Percentiles rank a stretch among this genome's conserved stretches.
phyloP scores from a whole-genome alignment of 495 filamentous ascomycete species.

The Talaromyces ruber region DNA sequence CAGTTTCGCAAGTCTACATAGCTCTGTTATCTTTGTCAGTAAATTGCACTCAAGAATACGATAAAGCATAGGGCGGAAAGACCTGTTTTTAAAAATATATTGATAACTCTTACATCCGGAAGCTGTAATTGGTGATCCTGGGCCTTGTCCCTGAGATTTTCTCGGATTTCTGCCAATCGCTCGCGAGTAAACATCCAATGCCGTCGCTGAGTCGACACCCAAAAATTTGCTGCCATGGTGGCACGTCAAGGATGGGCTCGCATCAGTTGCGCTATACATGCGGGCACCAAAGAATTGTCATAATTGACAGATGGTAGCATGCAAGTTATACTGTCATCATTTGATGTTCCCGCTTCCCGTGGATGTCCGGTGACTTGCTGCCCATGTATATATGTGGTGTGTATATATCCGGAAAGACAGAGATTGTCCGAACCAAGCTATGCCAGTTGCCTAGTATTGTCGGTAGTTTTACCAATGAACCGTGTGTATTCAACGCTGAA shows the following conservation, averaged over 20 bases:
- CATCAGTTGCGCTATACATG: not conserved
- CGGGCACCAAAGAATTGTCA: not conserved
- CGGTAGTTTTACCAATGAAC: not conserved
- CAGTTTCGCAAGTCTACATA: constrained; percentile 72
- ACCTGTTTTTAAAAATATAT: constrained; percentile 71
- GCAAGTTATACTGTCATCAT: not conserved
- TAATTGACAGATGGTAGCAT: not conserved
- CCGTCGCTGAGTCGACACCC: constrained; percentile 84
- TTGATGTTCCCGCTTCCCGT: not conserved
- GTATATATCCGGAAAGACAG: not conserved
- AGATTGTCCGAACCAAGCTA: not conserved
- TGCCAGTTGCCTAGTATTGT: not conserved
- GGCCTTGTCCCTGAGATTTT: constrained; percentile 65
- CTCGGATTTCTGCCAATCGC: constrained; percentile 63
- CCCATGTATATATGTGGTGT: not conserved
- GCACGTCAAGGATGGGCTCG: not conserved
- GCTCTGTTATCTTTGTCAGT: constrained; percentile 43
- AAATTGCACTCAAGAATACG: not conserved
- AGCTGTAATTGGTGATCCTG: constrained; percentile 67
- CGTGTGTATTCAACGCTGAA: not conserved
- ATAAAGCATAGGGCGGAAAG: not conserved
- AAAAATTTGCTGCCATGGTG: constrained; percentile 90
- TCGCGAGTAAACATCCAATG: constrained; percentile 86
- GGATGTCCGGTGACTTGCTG: not conserved
- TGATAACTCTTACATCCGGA: constrained; percentile 72